phyloP scores from a whole-genome alignment of 257 asterid species.

The Forsythia viridissima region DNA sequence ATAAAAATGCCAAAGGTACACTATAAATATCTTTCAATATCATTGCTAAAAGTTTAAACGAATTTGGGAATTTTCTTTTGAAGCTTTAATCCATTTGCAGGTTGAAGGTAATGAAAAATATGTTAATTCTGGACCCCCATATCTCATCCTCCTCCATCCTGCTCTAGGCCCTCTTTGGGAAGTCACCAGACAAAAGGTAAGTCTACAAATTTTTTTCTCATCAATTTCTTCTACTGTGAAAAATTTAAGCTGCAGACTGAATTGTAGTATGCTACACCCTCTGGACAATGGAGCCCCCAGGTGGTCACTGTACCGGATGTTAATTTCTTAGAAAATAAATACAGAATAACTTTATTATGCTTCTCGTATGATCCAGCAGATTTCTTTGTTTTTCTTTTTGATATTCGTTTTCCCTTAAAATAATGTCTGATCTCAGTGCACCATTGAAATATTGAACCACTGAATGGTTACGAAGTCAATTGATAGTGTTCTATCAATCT shows the following conservation, averaged over 20 bases:
- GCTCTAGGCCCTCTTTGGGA: constrained; percentile 99
- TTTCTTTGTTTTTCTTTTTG: not conserved
- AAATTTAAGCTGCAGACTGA: constrained; percentile 16
- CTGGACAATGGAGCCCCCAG: not conserved
- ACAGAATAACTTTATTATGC: not conserved
- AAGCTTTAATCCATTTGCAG: constrained; percentile 38
- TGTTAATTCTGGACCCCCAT: constrained; percentile 87
- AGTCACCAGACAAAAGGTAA: constrained; percentile 87
- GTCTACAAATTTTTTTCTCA: constrained; percentile 10
- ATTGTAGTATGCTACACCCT: constrained; percentile 13
- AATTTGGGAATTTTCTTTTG: constrained; percentile 5
- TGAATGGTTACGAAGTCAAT: not conserved
- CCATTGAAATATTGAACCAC: not conserved
- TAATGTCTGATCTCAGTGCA: not conserved
- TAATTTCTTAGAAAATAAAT: no score
- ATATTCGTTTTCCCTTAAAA: constrained; percentile 15
- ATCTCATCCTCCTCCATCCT: constrained; percentile 92
- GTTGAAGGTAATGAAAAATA: constrained; percentile 74
- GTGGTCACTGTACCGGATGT: not conserved
- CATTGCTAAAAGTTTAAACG: not conserved
- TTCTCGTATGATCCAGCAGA: not conserved
- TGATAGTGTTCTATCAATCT: constrained; percentile 27
- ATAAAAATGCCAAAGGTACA: constrained; percentile 79
- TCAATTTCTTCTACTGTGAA: constrained; percentile 17
- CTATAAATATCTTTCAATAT: constrained; percentile 20